Evolutionary conservation across 2,329 filamentous ascomycete species (phyloP), one percentile per base, ranked within the genome.

Genomic region (Polychaeton citri): DNA sequence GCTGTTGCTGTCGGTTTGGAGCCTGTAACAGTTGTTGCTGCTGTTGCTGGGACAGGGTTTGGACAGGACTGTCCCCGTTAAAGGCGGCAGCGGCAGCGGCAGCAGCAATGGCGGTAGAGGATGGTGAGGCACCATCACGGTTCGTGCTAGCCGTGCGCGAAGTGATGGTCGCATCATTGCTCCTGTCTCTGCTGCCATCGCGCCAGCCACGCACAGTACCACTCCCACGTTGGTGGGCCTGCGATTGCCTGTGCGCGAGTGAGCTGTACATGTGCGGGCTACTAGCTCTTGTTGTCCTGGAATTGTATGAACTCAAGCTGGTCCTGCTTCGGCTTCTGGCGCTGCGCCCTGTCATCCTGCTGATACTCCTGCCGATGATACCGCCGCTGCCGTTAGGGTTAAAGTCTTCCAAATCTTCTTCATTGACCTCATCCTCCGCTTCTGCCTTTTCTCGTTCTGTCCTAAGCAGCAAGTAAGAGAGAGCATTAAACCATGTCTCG

Each of bases 401-500:
- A 63, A 95, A 94, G 54, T 95, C 90, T 26, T 71, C 66, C 24
- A 75, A 63, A 40, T 78, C 74, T 35, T 74, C 71, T 34, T 66
- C 50, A 4, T 64, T 77, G 43, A 82, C 71, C 5, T 52, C 54
- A 31, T 72, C 64, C 35, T 73, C 70, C n/a, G 66, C 71, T 36
- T 56, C 50, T 4, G 38, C 38, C 59, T 37, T 57, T 33, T 66
- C 64, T 12, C 69, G 59, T 18, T 61, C 65, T 20, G 75, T 86
- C 32, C 87, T 78, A 19, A 94, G 70, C 21, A 96, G 71, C 10
- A 98, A 72, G 56, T 98, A 98, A 1, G 85, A 93, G 37, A 98
- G 69, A 0, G 90, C 87, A 53, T 96, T 96, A 69, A 90, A 94
- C 90, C 90, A 98, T 1, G 87, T 96, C 64, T 98, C 90, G 53